Percentiles rank a stretch among this genome's conserved stretches.
Conservation (phyloP, 768 basidiomycete genomes). For the Chalciporus pseudorubinellus region DNA sequence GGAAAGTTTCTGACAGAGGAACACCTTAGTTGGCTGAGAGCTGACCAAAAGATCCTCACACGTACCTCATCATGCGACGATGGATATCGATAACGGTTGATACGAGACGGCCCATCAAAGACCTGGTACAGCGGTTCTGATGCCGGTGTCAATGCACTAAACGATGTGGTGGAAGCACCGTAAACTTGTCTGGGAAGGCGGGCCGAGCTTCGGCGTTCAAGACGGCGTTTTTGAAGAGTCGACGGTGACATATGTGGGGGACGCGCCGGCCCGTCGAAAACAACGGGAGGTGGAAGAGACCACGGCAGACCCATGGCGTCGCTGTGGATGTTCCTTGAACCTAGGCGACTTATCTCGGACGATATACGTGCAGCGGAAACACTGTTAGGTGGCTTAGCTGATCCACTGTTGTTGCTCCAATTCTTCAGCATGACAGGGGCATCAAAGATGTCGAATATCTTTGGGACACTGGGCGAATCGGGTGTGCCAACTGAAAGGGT, state of each 20-base stretch:
- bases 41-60: not conserved
- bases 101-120: conserved; percentile 48
- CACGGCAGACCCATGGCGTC: conserved; percentile 18
- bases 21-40: not conserved
- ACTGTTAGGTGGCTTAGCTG: conserved; percentile 6
- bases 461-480: conserved; percentile 20
- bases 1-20: not conserved
- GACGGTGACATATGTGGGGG: conserved; percentile 23
- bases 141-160: conserved; percentile 16
- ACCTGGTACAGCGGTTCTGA: conserved; percentile 36
- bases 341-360: conserved; percentile 9
- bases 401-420: conserved; percentile 27
- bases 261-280: conserved; percentile 51
- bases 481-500: conserved; percentile 1
- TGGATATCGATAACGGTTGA: conserved; percentile 18
- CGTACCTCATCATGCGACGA: conserved; percentile 12
- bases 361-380: not conserved
- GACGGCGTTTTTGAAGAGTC: conserved; percentile 10
- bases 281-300: conserved; percentile 43
- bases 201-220: conserved; percentile 7
- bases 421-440: conserved; percentile 42
- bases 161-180: conserved; percentile 5
- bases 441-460: conserved; percentile 53
- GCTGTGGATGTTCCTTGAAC: conserved; percentile 2
- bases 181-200: conserved; percentile 1